Evolutionary conservation across 108 stramenopile species (phyloP).

Genomic region (Aureococcus anophagefferens): DNA sequence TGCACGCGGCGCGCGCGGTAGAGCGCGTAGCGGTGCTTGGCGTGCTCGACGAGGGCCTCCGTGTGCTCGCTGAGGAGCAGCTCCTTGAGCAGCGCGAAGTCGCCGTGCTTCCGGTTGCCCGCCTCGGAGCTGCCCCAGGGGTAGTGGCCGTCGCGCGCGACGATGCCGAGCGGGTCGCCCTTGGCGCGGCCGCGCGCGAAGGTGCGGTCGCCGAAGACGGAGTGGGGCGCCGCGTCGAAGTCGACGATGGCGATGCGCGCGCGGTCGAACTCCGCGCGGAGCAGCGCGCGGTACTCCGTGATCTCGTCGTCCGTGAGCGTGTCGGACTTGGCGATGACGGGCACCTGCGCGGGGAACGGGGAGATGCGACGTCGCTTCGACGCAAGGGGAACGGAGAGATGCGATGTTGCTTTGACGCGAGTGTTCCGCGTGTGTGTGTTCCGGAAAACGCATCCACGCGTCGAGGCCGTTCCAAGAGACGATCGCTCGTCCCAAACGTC

Average conservation of each 20-base stretch:
- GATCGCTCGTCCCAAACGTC: too few relatives aligned
- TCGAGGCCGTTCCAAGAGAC: too few relatives aligned
- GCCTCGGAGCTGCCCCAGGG: conserved; percentile 20
- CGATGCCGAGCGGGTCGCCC: conserved; percentile 22
- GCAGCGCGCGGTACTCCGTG: conserved; percentile 10
- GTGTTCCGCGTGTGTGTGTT: too few relatives aligned
- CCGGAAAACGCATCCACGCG: too few relatives aligned
- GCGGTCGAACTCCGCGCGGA: conserved; percentile 6
- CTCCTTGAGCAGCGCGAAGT: conserved; percentile 22
- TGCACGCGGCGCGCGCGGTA: conserved; percentile 8
- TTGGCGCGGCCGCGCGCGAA: conserved; percentile 12
- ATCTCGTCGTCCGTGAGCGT: conserved; percentile 29
- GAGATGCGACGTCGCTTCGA: too few relatives aligned
- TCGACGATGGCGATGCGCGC: conserved; percentile 14
- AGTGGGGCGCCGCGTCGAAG: background rate
- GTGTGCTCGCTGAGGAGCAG: conserved; percentile 23
- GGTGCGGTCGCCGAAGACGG: background rate
- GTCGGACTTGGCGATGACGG: conserved; percentile 39
- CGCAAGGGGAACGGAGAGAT: too few relatives aligned
- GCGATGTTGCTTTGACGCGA: too few relatives aligned
- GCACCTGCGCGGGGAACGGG: too few relatives aligned
- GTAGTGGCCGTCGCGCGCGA: conserved; percentile 24
- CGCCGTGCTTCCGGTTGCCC: conserved; percentile 10
- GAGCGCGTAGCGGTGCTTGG: background rate
- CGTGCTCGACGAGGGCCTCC: conserved; percentile 20